Base-by-base conservation (phyloP, 768 basidiomycete genomes). In the Pholiota conissans region DNA sequence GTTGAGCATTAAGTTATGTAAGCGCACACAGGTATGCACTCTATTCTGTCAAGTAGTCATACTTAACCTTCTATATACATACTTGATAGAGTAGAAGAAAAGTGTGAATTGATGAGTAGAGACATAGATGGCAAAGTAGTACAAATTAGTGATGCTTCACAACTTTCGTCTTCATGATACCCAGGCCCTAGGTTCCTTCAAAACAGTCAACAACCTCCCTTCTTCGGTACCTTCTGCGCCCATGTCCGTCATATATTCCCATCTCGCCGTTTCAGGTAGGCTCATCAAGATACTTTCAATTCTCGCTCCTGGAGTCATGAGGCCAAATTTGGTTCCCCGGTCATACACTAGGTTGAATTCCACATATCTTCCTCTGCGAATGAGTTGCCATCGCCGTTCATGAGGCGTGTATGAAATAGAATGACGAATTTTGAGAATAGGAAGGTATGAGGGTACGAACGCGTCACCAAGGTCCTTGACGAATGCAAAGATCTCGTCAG, bases 221-320 rank as follows among this genome's bases (percentile, higher is more conserved):
- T 95, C 93, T 56, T 84, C 82, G 9, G 85, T 85, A 0, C 80
- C 84, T 57, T 85, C 77, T 18, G 72, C 75, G 2, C 89, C 92
- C 61, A 94, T 70, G 6, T 91, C 87, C 3, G 83, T 78, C 84
- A 87, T 87, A 70, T 95, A 95, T 73, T 95, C 93, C 93, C 93
- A 95, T 61, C 91, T 79, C 24, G 90, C 91, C 4, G 84, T 89
- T 73, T 93, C 87, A 0, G 93, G 93, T 52, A 95, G 72, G 70
- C 87, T 92, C 92, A 94, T 94, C 35, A 95, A 70, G 56, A 95
- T 92, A 69, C 91, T 92, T 76, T 95, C 93, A 18, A 95, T 88
- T 61, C 93, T 77, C 9, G 92, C 90, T 20, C 91, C 90, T 26
- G 92, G 93, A 2, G 90, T 91, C 74, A 82, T 84, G 59, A 93